Evolutionary conservation across 2,329 filamentous ascomycete genomes (phyloP), one percentile per base, ranked within the genome.

Genomic region (Onygena corvina): DNA sequence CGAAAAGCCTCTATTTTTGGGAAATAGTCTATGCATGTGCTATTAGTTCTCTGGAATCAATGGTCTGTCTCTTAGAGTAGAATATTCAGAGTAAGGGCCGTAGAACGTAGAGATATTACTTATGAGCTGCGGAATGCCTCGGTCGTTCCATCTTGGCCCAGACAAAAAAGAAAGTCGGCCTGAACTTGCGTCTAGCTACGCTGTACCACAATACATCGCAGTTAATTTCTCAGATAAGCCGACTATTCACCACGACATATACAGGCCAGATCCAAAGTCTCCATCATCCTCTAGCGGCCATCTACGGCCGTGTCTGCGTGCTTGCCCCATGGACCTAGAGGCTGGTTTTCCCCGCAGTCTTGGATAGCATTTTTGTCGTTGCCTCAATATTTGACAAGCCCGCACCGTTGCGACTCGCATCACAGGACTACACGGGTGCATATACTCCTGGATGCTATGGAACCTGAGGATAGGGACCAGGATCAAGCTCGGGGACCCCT

Each of bases 391-490:
- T 46, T 18, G 20, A 14, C n/a, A 8, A n/a, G 5, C 18, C 30
- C 18, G 8, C 20, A 12, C 21, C n/a, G 5, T 18, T 2, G 27
- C 21, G 36, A 25, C 12, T 5, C n/a, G 33, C n/a, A n/a, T n/a
- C n/a, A 35, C n/a, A 7, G 12, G 36, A 11, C 36, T 27, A 23
- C 21, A 42, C 21, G 4, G 21, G 36, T 18, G 27, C 9, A 27
- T 27, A 16, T 23, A 27, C 36, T 23, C 27, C 36, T 47, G 16
- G 8, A 47, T 31, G 45, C 50, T 50, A 68, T 68, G 65, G 64
- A 67, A 59, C 56, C 52, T 49, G 58, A 56, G 49, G 59, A 53
- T 54, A 59, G 53, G 59, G 54, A 58, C 60, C 59, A 58, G 60
- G 60, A 58, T 58, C 56, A 52, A 59, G 59, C 50, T 46, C 49